Evolutionary conservation across 2,329 filamentous ascomycete species (phyloP).

Genomic region (Dothideomycetes sp.): DNA sequence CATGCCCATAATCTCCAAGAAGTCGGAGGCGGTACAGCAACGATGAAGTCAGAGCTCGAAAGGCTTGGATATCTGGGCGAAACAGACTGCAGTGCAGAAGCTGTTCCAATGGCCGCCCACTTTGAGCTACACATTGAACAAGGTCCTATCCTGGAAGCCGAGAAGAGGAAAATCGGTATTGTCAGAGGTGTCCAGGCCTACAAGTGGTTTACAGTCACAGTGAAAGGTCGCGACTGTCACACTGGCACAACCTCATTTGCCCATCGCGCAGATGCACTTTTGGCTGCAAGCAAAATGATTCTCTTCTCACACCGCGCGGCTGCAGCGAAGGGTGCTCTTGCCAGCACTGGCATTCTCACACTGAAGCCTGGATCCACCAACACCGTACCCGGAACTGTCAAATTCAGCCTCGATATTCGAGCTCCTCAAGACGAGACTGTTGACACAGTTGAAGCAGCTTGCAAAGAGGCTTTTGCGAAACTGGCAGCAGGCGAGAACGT

Average conservation of each 20-base stretch:
- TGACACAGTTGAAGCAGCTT: conserved; percentile 43
- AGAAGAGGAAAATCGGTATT: conserved; percentile 53
- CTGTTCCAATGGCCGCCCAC: conserved; percentile 60
- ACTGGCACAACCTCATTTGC: conserved; percentile 63
- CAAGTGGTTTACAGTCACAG: conserved; percentile 58
- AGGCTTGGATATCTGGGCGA: conserved; percentile 60
- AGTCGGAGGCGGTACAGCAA: conserved; percentile 49
- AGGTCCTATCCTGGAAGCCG: conserved; percentile 60
- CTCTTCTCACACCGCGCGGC: conserved; percentile 54
- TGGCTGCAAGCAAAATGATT: conserved; percentile 58
- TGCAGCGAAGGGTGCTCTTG: conserved; percentile 47
- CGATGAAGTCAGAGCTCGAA: conserved; percentile 57
- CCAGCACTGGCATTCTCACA: conserved; percentile 59
- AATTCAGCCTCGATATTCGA: conserved; percentile 59
- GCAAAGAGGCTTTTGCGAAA: conserved; percentile 46
- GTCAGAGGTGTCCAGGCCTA: conserved; percentile 67
- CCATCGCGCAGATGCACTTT: conserved; percentile 56
- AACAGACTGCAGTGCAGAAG: conserved; percentile 43
- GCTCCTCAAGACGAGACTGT: conserved; percentile 46
- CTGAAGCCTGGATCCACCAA: conserved; percentile 60
- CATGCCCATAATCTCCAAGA: conserved; percentile 52
- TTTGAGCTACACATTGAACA: conserved; percentile 84
- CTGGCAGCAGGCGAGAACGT: conserved; percentile 49
- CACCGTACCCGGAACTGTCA: conserved; percentile 58
- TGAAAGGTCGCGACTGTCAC: conserved; percentile 58